phyloP scores from a whole-genome alignment of 257 asterid genomes.

The Capsicum baccatum region DNA sequence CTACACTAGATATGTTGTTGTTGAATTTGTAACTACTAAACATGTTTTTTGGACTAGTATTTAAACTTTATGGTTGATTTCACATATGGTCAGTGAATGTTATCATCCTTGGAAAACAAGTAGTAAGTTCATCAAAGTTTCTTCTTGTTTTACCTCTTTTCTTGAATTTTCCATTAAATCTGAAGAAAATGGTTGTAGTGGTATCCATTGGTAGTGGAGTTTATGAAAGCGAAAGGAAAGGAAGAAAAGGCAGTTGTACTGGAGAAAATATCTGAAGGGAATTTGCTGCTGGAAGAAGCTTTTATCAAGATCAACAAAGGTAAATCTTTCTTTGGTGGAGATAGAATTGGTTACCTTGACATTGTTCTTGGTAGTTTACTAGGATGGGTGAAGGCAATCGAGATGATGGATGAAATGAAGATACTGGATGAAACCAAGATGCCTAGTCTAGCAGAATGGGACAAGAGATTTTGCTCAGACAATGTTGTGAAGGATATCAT shows the following conservation, averaged over 20 bases:
- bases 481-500: slow-evolving; percentile 27
- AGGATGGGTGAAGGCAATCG: slow-evolving; percentile 38
- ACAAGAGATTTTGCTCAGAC: slow-evolving; percentile 5
- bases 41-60: neutral
- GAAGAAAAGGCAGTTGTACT: slow-evolving; percentile 29
- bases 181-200: slow-evolving; percentile 36
- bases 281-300: slow-evolving; percentile 44
- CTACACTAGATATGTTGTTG: too few species aligned
- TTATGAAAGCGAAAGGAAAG: slow-evolving; percentile 30
- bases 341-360: slow-evolving; percentile 44
- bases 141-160: neutral
- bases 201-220: slow-evolving; percentile 32
- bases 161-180: neutral
- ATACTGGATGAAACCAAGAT: slow-evolving; percentile 42
- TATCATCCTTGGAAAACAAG: neutral
- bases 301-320: slow-evolving; percentile 43
- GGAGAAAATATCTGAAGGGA: slow-evolving; percentile 38
- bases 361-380: slow-evolving; percentile 41
- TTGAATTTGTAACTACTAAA: neutral
- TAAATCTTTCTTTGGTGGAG: slow-evolving; percentile 47
- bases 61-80: neutral
- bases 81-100: neutral
- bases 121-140: slow-evolving; percentile 3
- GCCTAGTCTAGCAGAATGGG: slow-evolving; percentile 34
- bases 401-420: slow-evolving; percentile 15